A percentile compares a stretch with the other conserved stretches of the same genome.
These are phyloP conservation scores for Physcomitrium patens DNA, from an alignment of 225 moss, liverwort and hornwort genomes.

Conservation along the genomic window DNA sequence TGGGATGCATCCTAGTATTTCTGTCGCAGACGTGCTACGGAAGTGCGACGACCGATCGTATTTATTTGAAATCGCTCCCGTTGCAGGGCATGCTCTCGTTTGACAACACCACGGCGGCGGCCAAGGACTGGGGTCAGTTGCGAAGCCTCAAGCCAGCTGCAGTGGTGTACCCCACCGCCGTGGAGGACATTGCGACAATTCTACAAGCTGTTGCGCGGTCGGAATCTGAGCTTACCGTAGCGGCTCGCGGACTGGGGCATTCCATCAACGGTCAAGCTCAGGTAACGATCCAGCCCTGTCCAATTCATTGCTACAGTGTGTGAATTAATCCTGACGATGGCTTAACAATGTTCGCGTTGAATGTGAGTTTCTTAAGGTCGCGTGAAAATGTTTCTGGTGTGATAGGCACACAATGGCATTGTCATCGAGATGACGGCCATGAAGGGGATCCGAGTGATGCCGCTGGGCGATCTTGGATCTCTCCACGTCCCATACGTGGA, in stretches of 20 bases:
- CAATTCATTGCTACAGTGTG: not conserved
- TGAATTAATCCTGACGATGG: not conserved
- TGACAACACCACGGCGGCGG: slow-evolving; percentile 50
- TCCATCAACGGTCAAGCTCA: slow-evolving; percentile 62
- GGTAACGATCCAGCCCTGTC: slow-evolving; percentile 15
- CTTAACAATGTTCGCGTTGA: not conserved
- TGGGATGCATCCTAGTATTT: slow-evolving; percentile 22
- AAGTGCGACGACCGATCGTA: slow-evolving; percentile 28
- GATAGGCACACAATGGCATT: slow-evolving; percentile 50
- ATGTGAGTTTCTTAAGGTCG: not conserved
- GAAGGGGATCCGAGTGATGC: slow-evolving; percentile 48
- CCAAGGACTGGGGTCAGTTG: slow-evolving; percentile 65
- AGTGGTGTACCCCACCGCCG: slow-evolving; percentile 42
- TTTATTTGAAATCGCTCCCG: slow-evolving; percentile 35
- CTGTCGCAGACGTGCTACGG: slow-evolving; percentile 16
- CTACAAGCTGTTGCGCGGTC: slow-evolving; percentile 42
- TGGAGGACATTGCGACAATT: slow-evolving; percentile 44
- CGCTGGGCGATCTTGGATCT: slow-evolving; percentile 37
- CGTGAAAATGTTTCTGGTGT: not conserved
- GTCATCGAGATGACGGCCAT: slow-evolving; percentile 54
- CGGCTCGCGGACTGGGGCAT: slow-evolving; percentile 54
- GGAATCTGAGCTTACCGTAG: slow-evolving; percentile 51
- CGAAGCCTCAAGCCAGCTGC: slow-evolving; percentile 45
- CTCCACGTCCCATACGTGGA: slow-evolving; percentile 61
- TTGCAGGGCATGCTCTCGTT: slow-evolving; percentile 40